Evolutionary conservation across 306 rosid species (phyloP).

Genomic region (Begonia fuchsioides): DNA sequence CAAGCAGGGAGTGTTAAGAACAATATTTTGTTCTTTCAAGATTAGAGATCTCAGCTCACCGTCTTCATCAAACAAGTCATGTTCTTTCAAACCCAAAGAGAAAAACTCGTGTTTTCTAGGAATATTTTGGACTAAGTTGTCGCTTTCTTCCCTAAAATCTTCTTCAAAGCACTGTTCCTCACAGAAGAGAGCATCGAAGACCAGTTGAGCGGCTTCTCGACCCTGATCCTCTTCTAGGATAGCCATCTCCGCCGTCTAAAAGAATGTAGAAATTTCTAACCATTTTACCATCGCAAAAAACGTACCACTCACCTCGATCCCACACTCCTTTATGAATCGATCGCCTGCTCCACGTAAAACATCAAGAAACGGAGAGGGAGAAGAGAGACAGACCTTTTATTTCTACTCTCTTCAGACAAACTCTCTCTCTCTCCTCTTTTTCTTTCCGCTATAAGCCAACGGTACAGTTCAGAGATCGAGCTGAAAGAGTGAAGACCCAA

Average conservation of each 20-base stretch:
- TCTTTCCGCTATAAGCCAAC: neutral
- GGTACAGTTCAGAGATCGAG: no score
- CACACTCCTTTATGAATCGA: constrained; percentile 24
- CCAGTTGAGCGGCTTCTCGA: constrained; percentile 25
- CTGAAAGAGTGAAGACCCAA: no score
- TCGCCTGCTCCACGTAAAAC: constrained; percentile 16
- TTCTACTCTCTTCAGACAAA: no score
- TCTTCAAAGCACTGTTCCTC: constrained; percentile 42
- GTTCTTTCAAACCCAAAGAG: constrained; percentile 24
- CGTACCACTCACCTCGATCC: constrained; percentile 13
- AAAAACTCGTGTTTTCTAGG: constrained; percentile 21
- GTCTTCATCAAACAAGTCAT: constrained; percentile 51
- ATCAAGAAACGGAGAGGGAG: constrained; percentile 10
- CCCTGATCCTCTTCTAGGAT: constrained; percentile 23
- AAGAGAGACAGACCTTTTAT: constrained; percentile 25
- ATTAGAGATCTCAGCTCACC: constrained; percentile 46
- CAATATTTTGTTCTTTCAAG: constrained; percentile 50
- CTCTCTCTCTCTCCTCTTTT: neutral
- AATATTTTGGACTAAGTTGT: neutral
- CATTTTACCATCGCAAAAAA: constrained; percentile 13
- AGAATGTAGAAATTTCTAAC: constrained; percentile 17
- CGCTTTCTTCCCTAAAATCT: constrained; percentile 18
- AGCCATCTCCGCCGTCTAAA: constrained; percentile 45
- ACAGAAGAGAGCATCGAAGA: constrained; percentile 52
- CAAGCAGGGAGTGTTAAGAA: constrained; percentile 8